These are phyloP conservation scores for Pecoramyces ruminantium DNA, from an alignment of 192 early-diverging fungal species.

Conservation along the genomic window DNA sequence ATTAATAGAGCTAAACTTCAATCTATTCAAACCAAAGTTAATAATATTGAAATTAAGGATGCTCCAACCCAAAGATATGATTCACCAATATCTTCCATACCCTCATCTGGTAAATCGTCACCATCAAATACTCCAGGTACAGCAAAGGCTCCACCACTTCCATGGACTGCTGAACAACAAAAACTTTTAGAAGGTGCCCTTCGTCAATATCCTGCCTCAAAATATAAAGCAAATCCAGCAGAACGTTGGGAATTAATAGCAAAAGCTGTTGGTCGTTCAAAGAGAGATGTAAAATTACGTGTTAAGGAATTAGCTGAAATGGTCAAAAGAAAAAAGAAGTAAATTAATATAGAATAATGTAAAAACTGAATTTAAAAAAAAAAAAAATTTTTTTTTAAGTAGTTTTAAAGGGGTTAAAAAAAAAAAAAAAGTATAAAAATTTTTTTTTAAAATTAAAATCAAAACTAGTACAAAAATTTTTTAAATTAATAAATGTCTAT, in stretches of 20 bases:
- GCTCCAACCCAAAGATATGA: conserved; percentile 30
- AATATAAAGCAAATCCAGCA: conserved; percentile 20
- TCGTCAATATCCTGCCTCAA: conserved; percentile 33
- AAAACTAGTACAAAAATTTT: no score
- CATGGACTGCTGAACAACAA: conserved; percentile 35
- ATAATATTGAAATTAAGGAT: conserved; percentile 13
- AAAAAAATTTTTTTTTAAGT: no score
- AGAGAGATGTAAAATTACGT: conserved; percentile 43
- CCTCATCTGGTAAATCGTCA: background rate
- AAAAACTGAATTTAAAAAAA: no score
- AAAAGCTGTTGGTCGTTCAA: conserved; percentile 30
- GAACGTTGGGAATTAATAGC: conserved; percentile 54
- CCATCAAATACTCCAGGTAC: background rate
- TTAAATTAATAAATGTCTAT: no score
- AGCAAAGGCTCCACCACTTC: conserved; percentile 2
- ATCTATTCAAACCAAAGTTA: conserved; percentile 7
- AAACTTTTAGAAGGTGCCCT: conserved; percentile 31
- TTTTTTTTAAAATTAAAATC: no score
- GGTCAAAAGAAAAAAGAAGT: conserved; percentile 17
- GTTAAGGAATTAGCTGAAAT: conserved; percentile 35
- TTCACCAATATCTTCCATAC: conserved; percentile 5
- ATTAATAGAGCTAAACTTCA: conserved; percentile 16
- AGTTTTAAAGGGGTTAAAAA: no score
- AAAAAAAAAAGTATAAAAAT: no score
- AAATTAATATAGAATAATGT: no score